Conservation (phyloP, 805 yeast genomes). For the Cyberlindnera suaveolens region DNA sequence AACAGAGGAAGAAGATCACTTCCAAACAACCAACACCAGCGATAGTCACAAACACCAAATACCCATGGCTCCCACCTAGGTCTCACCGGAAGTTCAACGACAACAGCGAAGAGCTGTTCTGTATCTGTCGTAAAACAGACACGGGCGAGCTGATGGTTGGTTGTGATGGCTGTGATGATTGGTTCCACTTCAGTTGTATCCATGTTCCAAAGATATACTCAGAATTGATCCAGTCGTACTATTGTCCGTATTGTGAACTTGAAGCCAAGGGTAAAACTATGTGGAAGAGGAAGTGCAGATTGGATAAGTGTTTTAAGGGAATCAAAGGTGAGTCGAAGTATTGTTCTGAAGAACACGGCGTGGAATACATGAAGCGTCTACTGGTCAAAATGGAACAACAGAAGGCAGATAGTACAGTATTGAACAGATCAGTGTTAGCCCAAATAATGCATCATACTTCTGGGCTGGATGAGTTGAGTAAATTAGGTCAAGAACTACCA, state of each 20-base stretch:
- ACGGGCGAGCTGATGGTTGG: constrained; percentile 84
- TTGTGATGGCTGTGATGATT: constrained; percentile 92
- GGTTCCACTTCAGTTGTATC: constrained; percentile 87
- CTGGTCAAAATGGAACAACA: constrained; percentile 1
- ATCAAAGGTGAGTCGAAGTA: constrained; percentile 54
- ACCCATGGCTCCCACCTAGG: constrained; percentile 2
- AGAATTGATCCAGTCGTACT: constrained; percentile 55
- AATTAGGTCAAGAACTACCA: constrained; percentile 38
- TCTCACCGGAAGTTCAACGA: constrained; percentile 30
- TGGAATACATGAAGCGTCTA: constrained; percentile 9
- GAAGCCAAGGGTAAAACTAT: constrained; percentile 40
- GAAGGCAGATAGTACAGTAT: background rate
- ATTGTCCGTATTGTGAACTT: constrained; percentile 65
- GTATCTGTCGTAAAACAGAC: constrained; percentile 76
- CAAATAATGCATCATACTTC: constrained; percentile 9
- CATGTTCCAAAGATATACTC: constrained; percentile 44
- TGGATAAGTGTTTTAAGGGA: constrained; percentile 50
- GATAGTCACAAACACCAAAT: background rate
- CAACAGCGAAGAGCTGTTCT: constrained; percentile 60
- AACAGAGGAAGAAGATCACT: constrained; percentile 13
- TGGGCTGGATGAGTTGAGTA: constrained; percentile 18
- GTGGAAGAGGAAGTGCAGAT: constrained; percentile 76
- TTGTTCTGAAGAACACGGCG: constrained; percentile 71
- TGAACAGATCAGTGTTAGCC: constrained; percentile 6
- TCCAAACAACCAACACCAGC: constrained; percentile 6